phyloP scores from a whole-genome alignment of 2,329 filamentous ascomycete genomes.

The Aureobasidium namibiae region DNA sequence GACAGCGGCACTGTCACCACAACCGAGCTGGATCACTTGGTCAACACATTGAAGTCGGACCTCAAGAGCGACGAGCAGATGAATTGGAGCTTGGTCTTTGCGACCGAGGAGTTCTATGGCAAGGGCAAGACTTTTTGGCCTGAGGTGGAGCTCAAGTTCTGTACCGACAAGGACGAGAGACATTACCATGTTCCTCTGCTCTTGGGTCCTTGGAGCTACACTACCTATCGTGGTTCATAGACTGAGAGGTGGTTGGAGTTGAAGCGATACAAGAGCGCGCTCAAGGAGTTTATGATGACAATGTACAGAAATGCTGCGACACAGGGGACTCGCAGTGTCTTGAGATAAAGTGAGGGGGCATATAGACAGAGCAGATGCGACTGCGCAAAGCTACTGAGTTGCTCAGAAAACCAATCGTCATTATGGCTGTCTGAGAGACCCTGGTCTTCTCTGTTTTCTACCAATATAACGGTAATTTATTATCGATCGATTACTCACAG shows the following conservation, averaged over 20 bases:
- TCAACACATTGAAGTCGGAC: slow-evolving; percentile 25
- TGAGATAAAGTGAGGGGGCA: neutral
- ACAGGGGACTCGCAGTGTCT: neutral
- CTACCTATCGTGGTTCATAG: slow-evolving; percentile 71
- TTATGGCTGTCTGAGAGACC: neutral
- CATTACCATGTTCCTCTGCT: slow-evolving; percentile 75
- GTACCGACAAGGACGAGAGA: slow-evolving; percentile 40
- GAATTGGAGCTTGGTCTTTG: slow-evolving; percentile 63
- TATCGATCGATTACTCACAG: neutral
- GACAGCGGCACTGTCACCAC: slow-evolving; percentile 23
- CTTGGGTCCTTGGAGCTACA: slow-evolving; percentile 71
- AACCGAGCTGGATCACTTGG: slow-evolving; percentile 32
- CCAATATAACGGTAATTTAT: neutral
- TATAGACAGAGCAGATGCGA: neutral
- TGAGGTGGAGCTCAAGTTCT: slow-evolving; percentile 49
- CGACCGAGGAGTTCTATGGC: slow-evolving; percentile 64
- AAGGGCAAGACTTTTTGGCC: slow-evolving; percentile 49
- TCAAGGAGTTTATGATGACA: neutral
- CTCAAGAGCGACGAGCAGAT: slow-evolving; percentile 35
- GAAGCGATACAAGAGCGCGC: neutral
- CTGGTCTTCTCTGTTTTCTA: neutral
- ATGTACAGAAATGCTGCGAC: neutral
- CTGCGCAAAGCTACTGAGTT: no score
- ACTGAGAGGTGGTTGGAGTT: neutral
- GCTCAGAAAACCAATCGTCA: neutral